Percentiles rank a stretch among this genome's conserved stretches.
These are phyloP conservation scores for Cunninghamia lanceolata DNA, from an alignment of 75 land plant genomes.

Conservation along the genomic window DNA sequence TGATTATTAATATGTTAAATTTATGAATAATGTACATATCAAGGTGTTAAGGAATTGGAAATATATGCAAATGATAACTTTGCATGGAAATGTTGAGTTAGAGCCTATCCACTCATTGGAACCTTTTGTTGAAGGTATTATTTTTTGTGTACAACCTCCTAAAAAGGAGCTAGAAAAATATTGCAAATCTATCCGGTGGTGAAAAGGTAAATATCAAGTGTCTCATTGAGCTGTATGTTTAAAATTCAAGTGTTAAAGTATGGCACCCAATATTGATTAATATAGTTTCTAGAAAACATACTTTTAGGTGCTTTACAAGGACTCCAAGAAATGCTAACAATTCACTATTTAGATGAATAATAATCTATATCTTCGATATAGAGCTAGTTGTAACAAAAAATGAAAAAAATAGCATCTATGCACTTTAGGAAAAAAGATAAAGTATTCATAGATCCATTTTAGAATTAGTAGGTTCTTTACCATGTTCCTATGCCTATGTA, in stretches of 20 bases:
- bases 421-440: background rate
- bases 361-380: background rate
- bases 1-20: conserved; percentile 12
- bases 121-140: conserved; percentile 97
- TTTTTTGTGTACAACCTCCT: conserved; percentile 97
- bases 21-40: too few species aligned
- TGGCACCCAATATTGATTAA: background rate
- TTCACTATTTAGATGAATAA: background rate
- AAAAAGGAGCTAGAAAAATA: conserved; percentile 99
- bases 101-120: conserved; percentile 95
- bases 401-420: background rate
- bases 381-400: background rate
- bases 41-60: too few species aligned
- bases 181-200: conserved; percentile 94
- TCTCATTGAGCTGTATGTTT: background rate
- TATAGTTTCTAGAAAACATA: background rate
- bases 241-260: background rate
- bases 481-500: too few species aligned
- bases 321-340: background rate
- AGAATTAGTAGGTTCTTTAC: background rate
- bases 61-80: too few species aligned
- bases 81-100: conserved; percentile 97
- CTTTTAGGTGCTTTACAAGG: background rate
- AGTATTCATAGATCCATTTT: background rate
- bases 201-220: conserved; percentile 66